These are phyloP conservation scores for Ceriops decandra DNA, from an alignment of 345 rosid species.

Conservation along the genomic window DNA sequence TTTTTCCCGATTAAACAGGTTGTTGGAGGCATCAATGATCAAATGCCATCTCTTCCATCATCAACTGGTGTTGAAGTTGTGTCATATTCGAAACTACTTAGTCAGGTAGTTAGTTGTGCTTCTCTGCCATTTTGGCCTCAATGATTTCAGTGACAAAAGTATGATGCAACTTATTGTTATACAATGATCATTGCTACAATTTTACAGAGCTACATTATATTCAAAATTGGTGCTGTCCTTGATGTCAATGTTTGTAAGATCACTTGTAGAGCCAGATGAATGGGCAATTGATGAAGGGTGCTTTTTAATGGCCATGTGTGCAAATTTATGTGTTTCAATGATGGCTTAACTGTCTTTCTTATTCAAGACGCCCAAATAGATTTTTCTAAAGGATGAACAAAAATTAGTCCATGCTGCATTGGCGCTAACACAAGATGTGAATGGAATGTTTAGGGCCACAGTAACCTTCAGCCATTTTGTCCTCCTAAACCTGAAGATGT, in stretches of 20 bases:
- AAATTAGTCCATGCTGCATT: too few species aligned
- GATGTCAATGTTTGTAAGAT: too few species aligned
- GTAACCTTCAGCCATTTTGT: conserved; percentile 56
- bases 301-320: too few species aligned
- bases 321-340: too few species aligned
- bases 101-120: conserved; percentile 55
- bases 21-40: conserved; percentile 83
- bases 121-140: conserved; percentile 3
- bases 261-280: too few species aligned
- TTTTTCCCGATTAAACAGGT: conserved; percentile 46
- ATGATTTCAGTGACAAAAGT: background rate
- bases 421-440: background rate
- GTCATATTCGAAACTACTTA: conserved; percentile 64
- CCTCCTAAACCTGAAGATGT: conserved; percentile 78
- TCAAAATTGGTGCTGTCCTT: too few species aligned
- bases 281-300: too few species aligned
- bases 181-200: background rate
- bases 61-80: conserved; percentile 67
- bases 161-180: background rate
- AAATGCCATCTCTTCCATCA: conserved; percentile 74
- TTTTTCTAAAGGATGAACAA: too few species aligned
- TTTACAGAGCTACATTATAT: too few species aligned
- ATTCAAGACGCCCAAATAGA: too few species aligned
- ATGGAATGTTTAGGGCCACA: conserved; percentile 59
- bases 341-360: too few species aligned